Evolutionary conservation across 345 rosid genomes (phyloP).

Genomic region (Draba incana): DNA sequence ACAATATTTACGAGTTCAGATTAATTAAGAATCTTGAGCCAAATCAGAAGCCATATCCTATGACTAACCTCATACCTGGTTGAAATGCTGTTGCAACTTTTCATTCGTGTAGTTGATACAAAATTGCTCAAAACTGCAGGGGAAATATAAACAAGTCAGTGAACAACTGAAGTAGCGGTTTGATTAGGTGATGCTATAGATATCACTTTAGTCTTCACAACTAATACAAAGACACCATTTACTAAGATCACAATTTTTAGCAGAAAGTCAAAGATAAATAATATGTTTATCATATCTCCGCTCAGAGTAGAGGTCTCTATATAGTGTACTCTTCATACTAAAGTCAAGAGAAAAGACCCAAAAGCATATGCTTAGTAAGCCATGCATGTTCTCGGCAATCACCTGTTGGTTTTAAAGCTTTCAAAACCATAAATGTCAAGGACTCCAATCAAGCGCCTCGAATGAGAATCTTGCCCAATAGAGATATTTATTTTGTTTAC

Average conservation of each 20-base stretch:
- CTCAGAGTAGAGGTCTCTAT: constrained; percentile 6
- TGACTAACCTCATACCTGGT: constrained; percentile 82
- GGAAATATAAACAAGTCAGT: constrained; percentile 22
- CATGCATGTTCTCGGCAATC: constrained; percentile 29
- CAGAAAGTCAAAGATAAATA: neutral
- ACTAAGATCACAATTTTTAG: constrained; percentile 1
- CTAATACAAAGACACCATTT: constrained; percentile 13
- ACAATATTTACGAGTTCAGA: constrained; percentile 39
- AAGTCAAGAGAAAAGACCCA: constrained; percentile 8
- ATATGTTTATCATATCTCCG: constrained; percentile 12
- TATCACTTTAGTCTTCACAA: constrained; percentile 4
- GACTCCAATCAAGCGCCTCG: constrained; percentile 74
- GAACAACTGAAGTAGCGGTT: constrained; percentile 22
- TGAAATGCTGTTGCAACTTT: constrained; percentile 97
- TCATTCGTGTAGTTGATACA: constrained; percentile 94
- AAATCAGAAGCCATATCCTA: constrained; percentile 39
- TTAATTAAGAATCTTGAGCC: constrained; percentile 37
- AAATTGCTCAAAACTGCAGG: constrained; percentile 86
- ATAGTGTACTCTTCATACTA: constrained; percentile 1
- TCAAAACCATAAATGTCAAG: constrained; percentile 96
- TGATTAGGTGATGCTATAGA: constrained; percentile 17
- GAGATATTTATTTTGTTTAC: constrained; percentile 74
- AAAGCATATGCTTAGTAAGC: constrained; percentile 3
- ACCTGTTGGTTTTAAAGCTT: constrained; percentile 89
- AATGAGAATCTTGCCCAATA: constrained; percentile 75